Evolutionary conservation across 331 rosid species (phyloP).

Genomic region (Dryas integrifolia): DNA sequence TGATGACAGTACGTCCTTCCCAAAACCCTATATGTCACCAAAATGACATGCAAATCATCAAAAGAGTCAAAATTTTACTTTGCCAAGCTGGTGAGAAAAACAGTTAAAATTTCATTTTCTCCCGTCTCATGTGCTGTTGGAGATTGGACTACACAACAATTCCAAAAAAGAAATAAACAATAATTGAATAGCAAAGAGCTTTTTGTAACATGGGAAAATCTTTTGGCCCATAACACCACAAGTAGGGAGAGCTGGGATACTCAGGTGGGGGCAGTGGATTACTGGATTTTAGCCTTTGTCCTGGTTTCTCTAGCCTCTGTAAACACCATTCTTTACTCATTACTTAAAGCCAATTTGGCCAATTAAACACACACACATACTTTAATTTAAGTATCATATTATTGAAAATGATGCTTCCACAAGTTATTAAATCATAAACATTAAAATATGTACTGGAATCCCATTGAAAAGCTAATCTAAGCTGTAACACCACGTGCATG

Average conservation of each 20-base stretch:
- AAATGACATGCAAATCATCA: conserved; percentile 16
- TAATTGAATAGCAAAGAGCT: neutral
- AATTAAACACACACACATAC: neutral
- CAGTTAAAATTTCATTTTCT: no score
- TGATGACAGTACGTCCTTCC: neutral
- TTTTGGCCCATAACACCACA: neutral
- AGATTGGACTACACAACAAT: neutral
- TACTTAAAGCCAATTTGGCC: neutral
- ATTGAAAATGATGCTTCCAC: neutral
- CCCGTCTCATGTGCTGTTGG: neutral
- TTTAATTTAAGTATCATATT: no score
- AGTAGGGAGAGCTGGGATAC: neutral
- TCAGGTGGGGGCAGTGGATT: neutral
- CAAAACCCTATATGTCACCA: no score
- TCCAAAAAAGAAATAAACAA: neutral
- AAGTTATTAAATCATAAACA: neutral
- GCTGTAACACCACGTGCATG: conserved; percentile 31
- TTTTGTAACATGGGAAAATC: no score
- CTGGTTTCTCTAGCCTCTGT: neutral
- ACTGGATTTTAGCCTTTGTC: conserved; percentile 16
- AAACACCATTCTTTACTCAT: conserved; percentile 6
- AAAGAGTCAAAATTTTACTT: conserved; percentile 11
- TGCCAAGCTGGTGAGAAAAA: neutral
- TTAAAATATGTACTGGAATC: neutral
- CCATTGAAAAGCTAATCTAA: neutral